A percentile compares a stretch with the other conserved stretches of the same genome.
Evolutionary conservation across 306 rosid species (phyloP).

Genomic region (Abrus precatorius): DNA sequence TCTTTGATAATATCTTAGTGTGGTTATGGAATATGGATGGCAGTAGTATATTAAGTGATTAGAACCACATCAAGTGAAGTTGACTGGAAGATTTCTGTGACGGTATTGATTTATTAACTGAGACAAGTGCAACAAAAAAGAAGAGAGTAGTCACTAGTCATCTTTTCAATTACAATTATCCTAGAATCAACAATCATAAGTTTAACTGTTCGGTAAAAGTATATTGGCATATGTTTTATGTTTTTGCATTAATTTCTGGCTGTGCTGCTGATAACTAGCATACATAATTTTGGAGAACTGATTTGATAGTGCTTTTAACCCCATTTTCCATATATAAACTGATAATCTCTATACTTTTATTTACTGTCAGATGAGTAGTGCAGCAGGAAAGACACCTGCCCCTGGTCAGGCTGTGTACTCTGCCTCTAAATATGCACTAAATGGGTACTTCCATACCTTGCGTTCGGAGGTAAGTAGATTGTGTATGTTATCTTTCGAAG

Average conservation of each 20-base stretch:
- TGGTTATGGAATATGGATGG: constrained; percentile 34
- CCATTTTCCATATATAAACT: constrained; percentile 36
- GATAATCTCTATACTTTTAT: constrained; percentile 40
- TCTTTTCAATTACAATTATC: constrained; percentile 16
- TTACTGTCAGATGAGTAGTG: constrained; percentile 88
- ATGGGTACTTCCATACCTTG: constrained; percentile 91
- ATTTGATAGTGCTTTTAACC: constrained; percentile 29
- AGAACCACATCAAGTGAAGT: constrained; percentile 37
- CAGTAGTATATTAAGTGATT: constrained; percentile 33
- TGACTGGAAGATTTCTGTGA: constrained; percentile 41
- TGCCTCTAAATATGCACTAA: constrained; percentile 90
- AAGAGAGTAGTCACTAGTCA: constrained; percentile 14
- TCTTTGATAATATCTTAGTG: constrained; percentile 34
- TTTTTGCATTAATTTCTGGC: constrained; percentile 19
- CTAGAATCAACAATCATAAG: constrained; percentile 25
- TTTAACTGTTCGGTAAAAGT: constrained; percentile 34
- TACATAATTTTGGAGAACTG: constrained; percentile 15
- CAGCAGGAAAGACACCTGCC: constrained; percentile 95
- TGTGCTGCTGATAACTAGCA: constrained; percentile 5
- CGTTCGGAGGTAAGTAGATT: constrained; percentile 83
- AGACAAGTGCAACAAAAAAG: constrained; percentile 18
- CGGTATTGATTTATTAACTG: constrained; percentile 35
- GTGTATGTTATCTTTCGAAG: constrained; percentile 34
- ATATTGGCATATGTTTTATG: constrained; percentile 31
- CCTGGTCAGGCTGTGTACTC: constrained; percentile 97